Evolutionary conservation across 345 rosid genomes (phyloP), one percentile per base, ranked within the genome.

Genomic region (Barbarea vulgaris): DNA sequence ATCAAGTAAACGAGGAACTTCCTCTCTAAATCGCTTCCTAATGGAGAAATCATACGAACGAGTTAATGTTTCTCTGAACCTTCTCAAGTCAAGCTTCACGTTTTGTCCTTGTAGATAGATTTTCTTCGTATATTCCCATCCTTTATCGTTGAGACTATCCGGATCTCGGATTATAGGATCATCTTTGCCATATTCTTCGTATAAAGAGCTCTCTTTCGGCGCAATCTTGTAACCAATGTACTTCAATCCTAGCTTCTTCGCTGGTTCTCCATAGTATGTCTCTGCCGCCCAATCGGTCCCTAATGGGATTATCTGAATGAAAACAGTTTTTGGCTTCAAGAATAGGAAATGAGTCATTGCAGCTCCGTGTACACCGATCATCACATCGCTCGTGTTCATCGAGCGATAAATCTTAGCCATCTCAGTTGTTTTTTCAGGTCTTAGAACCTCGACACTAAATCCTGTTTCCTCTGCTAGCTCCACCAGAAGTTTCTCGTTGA

Each of bases 261-360:
- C 91, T 5, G 95, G 97, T 69, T 86, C 88, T 3, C 93, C 95
- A 58, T 91, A 91, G n/a, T 91, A 89, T 13, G 88, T 82, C 68
- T 86, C 91, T 0, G 97, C 97, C 11, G 96, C 93, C 97, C 97
- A 91, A 8, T 86, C 89, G 0, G 96, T 91, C 34, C 97, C 97
- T 22, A 91, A 78, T 4, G 97, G 97, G 28, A 91, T 77, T 9
- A 91, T 83, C 79, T 91, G 97, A 31, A 91, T 85, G 24, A 91
- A 91, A 58, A 85, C 94, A 0, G 83, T 86, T 24, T 89, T 85
- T 0, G 97, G 93, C 68, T 58, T 87, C 91, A 88, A 77, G 75
- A 89, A 91, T 2, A 91, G 87, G 62, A 91, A 89, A 67, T 89
- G 97, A 11, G 95, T 89, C 97, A 91, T 91, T 27, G 97, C 97